Evolutionary conservation across 768 basidiomycete genomes (phyloP), one percentile per base, ranked within the genome.

Genomic region (Erythrobasidium yunnanense): DNA sequence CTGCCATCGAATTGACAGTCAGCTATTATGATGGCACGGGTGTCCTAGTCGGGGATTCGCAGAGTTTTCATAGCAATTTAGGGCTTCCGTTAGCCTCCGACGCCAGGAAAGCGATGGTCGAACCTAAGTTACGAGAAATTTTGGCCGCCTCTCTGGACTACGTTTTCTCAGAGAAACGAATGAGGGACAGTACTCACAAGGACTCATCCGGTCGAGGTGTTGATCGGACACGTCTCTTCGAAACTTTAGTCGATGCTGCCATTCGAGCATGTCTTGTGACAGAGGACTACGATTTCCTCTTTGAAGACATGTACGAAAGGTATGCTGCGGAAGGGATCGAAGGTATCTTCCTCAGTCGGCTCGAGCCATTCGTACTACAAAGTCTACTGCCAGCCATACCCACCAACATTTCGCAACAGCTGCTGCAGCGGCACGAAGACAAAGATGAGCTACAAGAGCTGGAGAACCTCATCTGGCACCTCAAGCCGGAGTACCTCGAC

Each of bases 391-490:
- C 80, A 5, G 79, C 82, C 50, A 82, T 92, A 2, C 91, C 95
- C 13, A 90, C 93, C 7, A 83, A 85, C 34, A 85, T 99, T 66
- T 87, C 88, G 4, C 90, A 99, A 75, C 81, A 83, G 60, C 78
- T 99, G 25, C 81, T 97, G 54, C 81, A 82, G 1, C 77, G 88
- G 46, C 88, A 95, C 71, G 87, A 86, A 50, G 82, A 84, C 32
- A 81, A 83, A 47, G 80, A 79, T 13, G 82, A 84, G 34, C 83
- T 85, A 6, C 87, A 88, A 53, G 79, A 84, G 2, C 88, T 87
- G 1, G 92, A 99, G 75, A 83, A 83, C 30, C 79, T 96, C 65
- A 93, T 99, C 60, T 96, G 91, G 90, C 89, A 93, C 74, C 89
- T 96, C 70, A 88, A 95, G 71, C 90, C 93, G 0, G 78, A 82